phyloP scores from a whole-genome alignment of 2,329 filamentous ascomycete species.

The Botryotinia globosa region DNA sequence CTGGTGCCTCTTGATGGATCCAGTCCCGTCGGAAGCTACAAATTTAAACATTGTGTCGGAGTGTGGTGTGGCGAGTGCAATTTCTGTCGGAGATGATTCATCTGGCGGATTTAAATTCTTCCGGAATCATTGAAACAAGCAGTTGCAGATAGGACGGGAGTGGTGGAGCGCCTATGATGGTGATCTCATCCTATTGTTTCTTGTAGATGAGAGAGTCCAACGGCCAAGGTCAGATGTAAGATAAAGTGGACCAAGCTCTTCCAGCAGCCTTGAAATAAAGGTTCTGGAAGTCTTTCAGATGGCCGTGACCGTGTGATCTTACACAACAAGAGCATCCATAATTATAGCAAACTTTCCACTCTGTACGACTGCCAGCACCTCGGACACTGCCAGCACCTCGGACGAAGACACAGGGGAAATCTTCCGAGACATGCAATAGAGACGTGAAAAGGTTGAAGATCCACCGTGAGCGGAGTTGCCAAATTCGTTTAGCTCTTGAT shows the following conservation, averaged over 20 bases:
- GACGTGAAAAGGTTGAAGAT: background rate
- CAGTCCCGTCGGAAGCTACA: slow-evolving; percentile 53
- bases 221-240: background rate
- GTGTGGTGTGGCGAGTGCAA: background rate
- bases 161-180: background rate
- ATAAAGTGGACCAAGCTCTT: background rate
- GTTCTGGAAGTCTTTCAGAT: background rate
- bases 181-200: background rate
- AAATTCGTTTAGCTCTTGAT: background rate
- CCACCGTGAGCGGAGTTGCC: background rate
- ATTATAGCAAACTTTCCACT: background rate
- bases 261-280: background rate
- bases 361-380: background rate
- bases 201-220: background rate
- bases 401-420: background rate
- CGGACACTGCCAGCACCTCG: background rate
- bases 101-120: background rate
- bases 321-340: background rate
- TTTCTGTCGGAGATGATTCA: background rate
- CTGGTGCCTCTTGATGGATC: slow-evolving; percentile 53
- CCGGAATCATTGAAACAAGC: too few species aligned
- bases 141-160: background rate
- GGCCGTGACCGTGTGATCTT: background rate
- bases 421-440: background rate
- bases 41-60: slow-evolving; percentile 50